Evolutionary conservation across 2,329 filamentous ascomycete species (phyloP).

Genomic region (Zarea fungicola): DNA sequence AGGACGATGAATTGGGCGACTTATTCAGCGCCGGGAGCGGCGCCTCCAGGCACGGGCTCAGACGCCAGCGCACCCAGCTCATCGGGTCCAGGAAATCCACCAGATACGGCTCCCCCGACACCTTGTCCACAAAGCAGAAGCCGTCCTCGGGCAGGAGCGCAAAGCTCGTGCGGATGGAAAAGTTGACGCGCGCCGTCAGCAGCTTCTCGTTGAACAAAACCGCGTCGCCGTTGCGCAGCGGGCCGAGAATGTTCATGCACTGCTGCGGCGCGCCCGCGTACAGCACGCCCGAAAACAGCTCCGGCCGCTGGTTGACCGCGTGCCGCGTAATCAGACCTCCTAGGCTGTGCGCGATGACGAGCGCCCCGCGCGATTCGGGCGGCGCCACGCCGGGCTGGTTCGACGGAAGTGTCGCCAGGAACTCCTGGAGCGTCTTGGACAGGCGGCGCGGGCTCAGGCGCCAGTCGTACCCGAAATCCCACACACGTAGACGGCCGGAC

Average conservation of each 20-base stretch:
- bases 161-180: conserved; percentile 82
- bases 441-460: conserved; percentile 75
- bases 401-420: conserved; percentile 67
- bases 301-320: conserved; percentile 77
- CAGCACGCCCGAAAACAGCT: conserved; percentile 79
- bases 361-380: conserved; percentile 59
- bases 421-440: conserved; percentile 65
- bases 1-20: conserved; percentile 34
- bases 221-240: conserved; percentile 85
- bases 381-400: conserved; percentile 57
- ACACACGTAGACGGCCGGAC: conserved; percentile 67
- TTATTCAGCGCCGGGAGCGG: conserved; percentile 53
- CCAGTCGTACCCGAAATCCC: conserved; percentile 96
- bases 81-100: conserved; percentile 79
- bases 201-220: conserved; percentile 86
- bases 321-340: conserved; percentile 85
- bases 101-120: conserved; percentile 72
- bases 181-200: conserved; percentile 88
- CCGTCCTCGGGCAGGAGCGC: conserved; percentile 81
- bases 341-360: conserved; percentile 80
- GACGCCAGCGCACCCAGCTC: conserved; percentile 71
- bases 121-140: conserved; percentile 78
- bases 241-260: conserved; percentile 88
- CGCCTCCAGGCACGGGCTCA: conserved; percentile 71
- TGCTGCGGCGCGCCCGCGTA: conserved; percentile 81